Evolutionary conservation across 805 yeast genomes (phyloP), one percentile per base, ranked within the genome.

Genomic region (Hanseniaspora guilliermondii): DNA sequence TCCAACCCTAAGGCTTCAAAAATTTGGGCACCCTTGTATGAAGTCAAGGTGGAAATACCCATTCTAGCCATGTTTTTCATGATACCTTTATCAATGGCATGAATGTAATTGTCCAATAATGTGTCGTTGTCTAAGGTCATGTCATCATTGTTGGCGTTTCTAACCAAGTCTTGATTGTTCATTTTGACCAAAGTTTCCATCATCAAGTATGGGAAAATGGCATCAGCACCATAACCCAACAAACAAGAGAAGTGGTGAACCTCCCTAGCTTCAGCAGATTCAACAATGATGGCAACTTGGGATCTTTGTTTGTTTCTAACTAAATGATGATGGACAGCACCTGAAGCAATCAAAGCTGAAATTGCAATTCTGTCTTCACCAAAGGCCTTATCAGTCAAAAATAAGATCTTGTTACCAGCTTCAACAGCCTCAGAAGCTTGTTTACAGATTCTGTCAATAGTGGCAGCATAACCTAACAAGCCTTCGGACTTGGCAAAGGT

Each of bases 11-110:
- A 74, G 49, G 96, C 96, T 71, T 91, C 98, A 68, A 93, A 91
- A 65, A 91, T 93, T 74, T 91, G 98, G 30, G 98, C 98, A 70
- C 97, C 97, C 73, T 91, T 91, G 73, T 91, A 91, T n/a, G 96
- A 87, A 12, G 97, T 96, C 67, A 91, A 75, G 32, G 98, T 93
- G 33, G 97, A 89, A 62, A 91, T 93, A 76, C 98, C 98, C 97
- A 91, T 93, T 76, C 93, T 91, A 37, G 97, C 87, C 98, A 91
- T 91, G 57, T 93, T 97, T 74, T 93, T 91, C 63, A 87, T 74
- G 62, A 91, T 83, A 70, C 97, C 97, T 54, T 87, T 84, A 65
- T 91, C 95, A 57, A 86, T 76, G 12, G 97, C 83, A 60, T 80
- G 76, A 66, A 83, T 85, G 73, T 87, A 91, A 74, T 91, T 91